Evolutionary conservation across 2,329 filamentous ascomycete species (phyloP), one percentile per base, ranked within the genome.

Genomic region (Aspergillus jensenii): DNA sequence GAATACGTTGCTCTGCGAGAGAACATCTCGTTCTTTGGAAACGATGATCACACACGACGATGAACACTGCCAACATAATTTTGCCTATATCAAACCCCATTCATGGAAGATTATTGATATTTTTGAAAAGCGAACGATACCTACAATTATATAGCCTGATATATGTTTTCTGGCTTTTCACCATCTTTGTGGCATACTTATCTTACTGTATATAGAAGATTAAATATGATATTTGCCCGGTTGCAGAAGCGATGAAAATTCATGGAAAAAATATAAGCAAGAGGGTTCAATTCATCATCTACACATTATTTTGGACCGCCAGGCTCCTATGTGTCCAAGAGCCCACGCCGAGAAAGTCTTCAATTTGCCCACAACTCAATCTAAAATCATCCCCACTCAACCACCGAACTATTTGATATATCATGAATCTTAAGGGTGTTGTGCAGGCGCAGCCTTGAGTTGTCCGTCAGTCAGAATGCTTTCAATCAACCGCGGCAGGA

Each of bases 1-100:
- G 92, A 98, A 76, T 97, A 98, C 76, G 89, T 98, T 41, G 93
- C 92, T 9, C 81, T 95, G 68, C 82, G 92, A 62, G 91, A 96
- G 74, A 93, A 96, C 67, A 88, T 97, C 61, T 91, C 90, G 45
- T 87, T 96, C 65, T 88, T 90, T 44, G 67, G 66, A 40, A 60
- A 61, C 2, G 68, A 71, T 14, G 67, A 69, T 46, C 35, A 47
- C 6, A 15, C 31, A 39, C 51, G 45, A 23, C 53, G 46, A 44
- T 62, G 59, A 35, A 41, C 12, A 7, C 9, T 14, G 31, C 19
- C 27, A 8, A n/a, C 33, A 41, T 41, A 15, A 15, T 35, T 47
- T 8, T 31, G n/a, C 5, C 44, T 21, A 19, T 41, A 46, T 23
- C n/a, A 58, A 14, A 21, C 19, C 17, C 45, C n/a, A 27, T 40